Evolutionary conservation across 345 rosid species (phyloP).

Genomic region (Eucalyptus tenuipes): DNA sequence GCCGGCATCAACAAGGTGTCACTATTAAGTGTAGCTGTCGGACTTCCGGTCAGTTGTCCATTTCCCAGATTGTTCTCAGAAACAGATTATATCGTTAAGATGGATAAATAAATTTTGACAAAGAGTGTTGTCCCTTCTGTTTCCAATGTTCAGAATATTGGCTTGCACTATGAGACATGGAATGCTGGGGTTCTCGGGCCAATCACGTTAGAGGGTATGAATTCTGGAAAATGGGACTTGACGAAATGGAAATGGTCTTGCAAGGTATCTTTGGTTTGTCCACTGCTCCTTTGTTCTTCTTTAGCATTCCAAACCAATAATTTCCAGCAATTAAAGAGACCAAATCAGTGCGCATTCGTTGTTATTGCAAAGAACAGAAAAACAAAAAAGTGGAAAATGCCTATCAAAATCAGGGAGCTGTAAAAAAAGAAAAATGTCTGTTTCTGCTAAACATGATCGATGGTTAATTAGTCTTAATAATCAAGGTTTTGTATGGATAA

Average conservation of each 20-base stretch:
- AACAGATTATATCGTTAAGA: not conserved
- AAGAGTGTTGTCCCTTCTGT: not conserved
- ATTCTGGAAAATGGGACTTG: conserved; percentile 6
- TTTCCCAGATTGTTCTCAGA: not conserved
- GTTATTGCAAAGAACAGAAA: not conserved
- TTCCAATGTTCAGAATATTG: conserved; percentile 2
- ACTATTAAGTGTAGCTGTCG: conserved; percentile 33
- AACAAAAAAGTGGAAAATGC: not conserved
- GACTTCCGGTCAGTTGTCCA: conserved; percentile 26
- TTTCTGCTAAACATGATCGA: not conserved
- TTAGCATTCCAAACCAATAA: not conserved
- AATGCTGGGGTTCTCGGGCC: conserved; percentile 10
- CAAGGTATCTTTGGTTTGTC: not conserved
- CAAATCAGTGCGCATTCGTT: not conserved
- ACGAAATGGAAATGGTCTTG: conserved; percentile 7
- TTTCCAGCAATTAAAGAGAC: not conserved
- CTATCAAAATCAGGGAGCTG: not conserved
- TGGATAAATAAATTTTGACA: not conserved
- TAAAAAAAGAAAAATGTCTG: not conserved
- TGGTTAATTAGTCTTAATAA: not conserved
- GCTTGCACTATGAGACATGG: conserved; percentile 7
- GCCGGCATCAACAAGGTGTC: conserved; percentile 26
- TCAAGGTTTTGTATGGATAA: not conserved
- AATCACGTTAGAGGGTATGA: conserved; percentile 1
- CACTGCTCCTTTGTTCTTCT: not conserved